These are phyloP conservation scores for Camelina neglecta DNA, from an alignment of 345 rosid species.

Conservation along the genomic window DNA sequence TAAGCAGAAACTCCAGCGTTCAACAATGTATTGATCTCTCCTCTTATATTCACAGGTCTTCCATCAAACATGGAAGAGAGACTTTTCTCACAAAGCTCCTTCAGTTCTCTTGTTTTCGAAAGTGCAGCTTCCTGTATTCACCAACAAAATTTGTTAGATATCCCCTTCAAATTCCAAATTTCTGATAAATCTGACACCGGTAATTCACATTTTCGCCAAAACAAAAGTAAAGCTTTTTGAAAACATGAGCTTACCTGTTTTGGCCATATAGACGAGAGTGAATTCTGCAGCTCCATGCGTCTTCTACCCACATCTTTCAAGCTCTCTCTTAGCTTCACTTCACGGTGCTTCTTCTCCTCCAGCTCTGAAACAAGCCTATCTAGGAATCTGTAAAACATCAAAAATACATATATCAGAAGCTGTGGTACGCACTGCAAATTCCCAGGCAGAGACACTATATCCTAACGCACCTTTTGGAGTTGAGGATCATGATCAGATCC, in stretches of 20 bases:
- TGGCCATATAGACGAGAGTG: constrained; percentile 89
- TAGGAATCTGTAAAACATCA: constrained; percentile 63
- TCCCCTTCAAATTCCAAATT: constrained; percentile 1
- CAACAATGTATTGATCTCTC: constrained; percentile 89
- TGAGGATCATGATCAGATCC: constrained; percentile 88
- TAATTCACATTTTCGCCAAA: neutral
- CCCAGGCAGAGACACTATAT: constrained; percentile 17
- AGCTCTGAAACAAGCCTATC: constrained; percentile 80
- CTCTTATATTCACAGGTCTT: constrained; percentile 94
- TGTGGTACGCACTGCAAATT: constrained; percentile 4
- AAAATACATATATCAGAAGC: constrained; percentile 29
- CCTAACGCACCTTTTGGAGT: constrained; percentile 79
- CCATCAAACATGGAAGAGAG: constrained; percentile 92
- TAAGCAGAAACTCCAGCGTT: constrained; percentile 63
- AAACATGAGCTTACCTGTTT: constrained; percentile 65
- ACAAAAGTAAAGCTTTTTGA: constrained; percentile 4
- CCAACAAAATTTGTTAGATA: constrained; percentile 16
- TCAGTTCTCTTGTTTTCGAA: constrained; percentile 79
- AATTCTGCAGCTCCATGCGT: constrained; percentile 94
- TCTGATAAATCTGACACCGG: constrained; percentile 12
- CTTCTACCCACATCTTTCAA: constrained; percentile 76
- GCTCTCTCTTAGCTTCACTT: constrained; percentile 76
- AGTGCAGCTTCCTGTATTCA: constrained; percentile 81
- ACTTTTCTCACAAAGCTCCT: constrained; percentile 83
- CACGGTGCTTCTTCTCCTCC: constrained; percentile 91